Base-by-base conservation (phyloP, 2,329 filamentous ascomycete species). In the Fusarium floridanum region DNA sequence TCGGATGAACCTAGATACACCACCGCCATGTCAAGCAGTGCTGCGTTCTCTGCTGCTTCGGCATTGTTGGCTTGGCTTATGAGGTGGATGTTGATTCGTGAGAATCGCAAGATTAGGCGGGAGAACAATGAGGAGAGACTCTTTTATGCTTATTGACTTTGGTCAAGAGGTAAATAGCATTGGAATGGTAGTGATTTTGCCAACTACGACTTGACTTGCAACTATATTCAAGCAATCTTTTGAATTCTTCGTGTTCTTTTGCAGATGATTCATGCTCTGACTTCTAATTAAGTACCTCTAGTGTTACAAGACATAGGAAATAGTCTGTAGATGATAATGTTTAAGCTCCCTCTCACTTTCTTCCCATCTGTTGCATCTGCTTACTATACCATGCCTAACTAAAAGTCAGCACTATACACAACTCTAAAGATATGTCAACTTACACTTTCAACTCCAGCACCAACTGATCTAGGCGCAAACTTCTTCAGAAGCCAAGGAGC, bases 1-100 rank as follows among this genome's bases (percentile, higher is more conserved):
- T 72, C 63, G 9, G 75, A 78, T 55, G 72, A 64, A 16, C 79
- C 79, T 6, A 76, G 78, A 1, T 80, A 78, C 56, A 61, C 73
- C 7, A 73, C 74, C 6, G 67, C 77, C 7, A 78, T 78, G 75
- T 66, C 71, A 2, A 66, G 70, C 4, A 78, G 76, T 39, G 76
- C 76, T 7, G 76, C 64, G 5, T 70, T 78, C 22, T 70, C 73
- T 6, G 56, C 39, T 67, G 78, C 43, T 76, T 80, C 45, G 76
- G 82, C 65, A 2, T 50, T 65, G 16, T 57, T 71, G 2, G 76
- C 76, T 10, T 78, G 76, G 76, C 17, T 77, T 8, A 72, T 78
- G 72, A 70, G 55, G 59, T 75, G 72, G 71, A 77, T 77, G 76
- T 61, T 78, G 9, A 66, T 78, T n/a, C 66, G 53, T 27, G 73